Conservation (phyloP, 148 eudicot species). For the Rhododendron simsii region DNA sequence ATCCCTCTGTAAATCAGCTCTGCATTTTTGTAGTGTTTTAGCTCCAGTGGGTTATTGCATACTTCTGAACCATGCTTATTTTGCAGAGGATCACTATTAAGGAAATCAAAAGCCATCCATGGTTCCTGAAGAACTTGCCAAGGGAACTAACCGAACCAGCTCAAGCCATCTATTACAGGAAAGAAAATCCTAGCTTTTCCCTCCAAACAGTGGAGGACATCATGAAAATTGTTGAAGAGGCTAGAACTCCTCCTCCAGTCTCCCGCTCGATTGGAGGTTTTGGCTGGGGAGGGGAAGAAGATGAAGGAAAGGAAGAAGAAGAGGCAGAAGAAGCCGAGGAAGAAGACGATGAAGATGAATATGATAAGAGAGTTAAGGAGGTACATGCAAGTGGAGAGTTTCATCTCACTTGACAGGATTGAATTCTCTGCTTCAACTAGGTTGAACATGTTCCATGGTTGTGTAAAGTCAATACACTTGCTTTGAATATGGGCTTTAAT, state of each 20-base stretch:
- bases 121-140: constrained; percentile 82
- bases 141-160: constrained; percentile 62
- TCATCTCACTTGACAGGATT: constrained; percentile 24
- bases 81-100: constrained; percentile 65
- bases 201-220: constrained; percentile 72
- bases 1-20: neutral
- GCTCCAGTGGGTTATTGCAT: neutral
- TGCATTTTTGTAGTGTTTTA: neutral
- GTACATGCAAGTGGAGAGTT: constrained; percentile 75
- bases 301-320: constrained; percentile 42
- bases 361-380: constrained; percentile 77
- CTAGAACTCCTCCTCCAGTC: constrained; percentile 50
- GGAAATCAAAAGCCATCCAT: constrained; percentile 68
- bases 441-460: constrained; percentile 18
- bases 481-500: constrained; percentile 11
- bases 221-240: constrained; percentile 78
- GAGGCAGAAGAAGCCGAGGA: constrained; percentile 31
- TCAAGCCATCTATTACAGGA: constrained; percentile 65
- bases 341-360: constrained; percentile 67
- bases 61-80: neutral
- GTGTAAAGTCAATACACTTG: constrained; percentile 12
- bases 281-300: constrained; percentile 72
- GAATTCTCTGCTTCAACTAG: neutral
- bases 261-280: constrained; percentile 52
- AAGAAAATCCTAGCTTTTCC: constrained; percentile 65